Conservation (phyloP, 2,329 filamentous ascomycete genomes). For the Colletotrichum higginsianum region DNA sequence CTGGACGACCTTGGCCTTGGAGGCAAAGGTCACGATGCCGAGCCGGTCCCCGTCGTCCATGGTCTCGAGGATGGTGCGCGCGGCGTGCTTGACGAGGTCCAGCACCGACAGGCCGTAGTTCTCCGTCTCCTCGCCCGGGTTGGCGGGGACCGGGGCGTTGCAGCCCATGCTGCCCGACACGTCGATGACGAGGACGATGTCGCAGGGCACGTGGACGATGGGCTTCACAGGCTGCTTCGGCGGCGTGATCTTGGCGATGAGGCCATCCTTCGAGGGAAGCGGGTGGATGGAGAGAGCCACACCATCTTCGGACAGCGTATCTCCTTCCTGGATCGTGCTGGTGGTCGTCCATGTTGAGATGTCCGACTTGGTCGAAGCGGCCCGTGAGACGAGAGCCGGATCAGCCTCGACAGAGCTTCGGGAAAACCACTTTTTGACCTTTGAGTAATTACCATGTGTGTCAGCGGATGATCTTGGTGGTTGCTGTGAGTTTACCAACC, state of each 20-base stretch:
- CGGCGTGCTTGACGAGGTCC: conserved; percentile 73
- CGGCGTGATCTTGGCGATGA: conserved; percentile 63
- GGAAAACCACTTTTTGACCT: conserved; percentile 36
- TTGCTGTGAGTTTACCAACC: background rate
- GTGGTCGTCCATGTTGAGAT: conserved; percentile 16
- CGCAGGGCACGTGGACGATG: conserved; percentile 64
- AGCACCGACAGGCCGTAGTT: conserved; percentile 67
- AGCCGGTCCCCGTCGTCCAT: conserved; percentile 69
- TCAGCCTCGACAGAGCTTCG: conserved; percentile 1
- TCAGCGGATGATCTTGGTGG: background rate
- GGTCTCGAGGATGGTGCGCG: conserved; percentile 70
- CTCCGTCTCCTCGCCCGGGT: conserved; percentile 57
- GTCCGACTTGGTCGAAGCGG: background rate
- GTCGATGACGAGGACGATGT: conserved; percentile 75
- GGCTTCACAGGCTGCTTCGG: conserved; percentile 53
- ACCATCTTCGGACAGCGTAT: conserved; percentile 13
- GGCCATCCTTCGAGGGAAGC: conserved; percentile 53
- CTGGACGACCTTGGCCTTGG: conserved; percentile 59
- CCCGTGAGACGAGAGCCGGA: background rate
- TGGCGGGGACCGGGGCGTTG: conserved; percentile 61
- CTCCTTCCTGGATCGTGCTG: conserved; percentile 7
- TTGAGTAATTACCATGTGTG: background rate
- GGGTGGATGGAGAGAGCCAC: conserved; percentile 55
- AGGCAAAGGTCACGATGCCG: conserved; percentile 70
- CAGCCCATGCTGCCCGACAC: conserved; percentile 70